Percentiles rank a stretch among this genome's conserved stretches.
Evolutionary conservation across 78 protist species (phyloP).

Genomic region (Tieghemostelium lacteum): DNA sequence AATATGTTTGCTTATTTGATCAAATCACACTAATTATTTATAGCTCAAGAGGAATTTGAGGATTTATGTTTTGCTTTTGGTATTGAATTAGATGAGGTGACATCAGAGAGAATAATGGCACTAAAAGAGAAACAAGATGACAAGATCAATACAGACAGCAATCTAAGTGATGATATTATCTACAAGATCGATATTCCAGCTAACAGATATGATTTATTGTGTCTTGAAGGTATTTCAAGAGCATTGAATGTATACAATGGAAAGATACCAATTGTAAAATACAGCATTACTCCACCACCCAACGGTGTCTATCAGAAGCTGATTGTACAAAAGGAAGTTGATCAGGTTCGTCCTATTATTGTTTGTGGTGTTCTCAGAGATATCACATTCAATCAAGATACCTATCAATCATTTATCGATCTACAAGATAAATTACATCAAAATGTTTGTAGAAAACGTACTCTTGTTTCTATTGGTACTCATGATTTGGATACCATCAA

Average conservation of each 20-base stretch:
- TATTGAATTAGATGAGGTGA: conserved; percentile 98
- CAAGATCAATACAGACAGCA: conserved; percentile 7
- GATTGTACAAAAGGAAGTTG: background rate
- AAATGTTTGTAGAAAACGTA: conserved; percentile 95
- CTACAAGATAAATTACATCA: conserved; percentile 98
- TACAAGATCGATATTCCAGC: conserved; percentile 99
- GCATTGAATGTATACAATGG: conserved; percentile 91
- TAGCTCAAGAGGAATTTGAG: conserved; percentile 88
- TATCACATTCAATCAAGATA: conserved; percentile 84
- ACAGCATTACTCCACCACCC: conserved; percentile 39
- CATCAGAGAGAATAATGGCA: conserved; percentile 72
- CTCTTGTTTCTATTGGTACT: conserved; percentile 99
- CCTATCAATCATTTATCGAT: conserved; percentile 97
- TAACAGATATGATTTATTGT: conserved; percentile 98
- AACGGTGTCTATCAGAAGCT: background rate
- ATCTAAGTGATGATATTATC: conserved; percentile 80
- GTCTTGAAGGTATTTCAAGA: conserved; percentile 97
- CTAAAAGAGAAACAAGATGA: conserved; percentile 73
- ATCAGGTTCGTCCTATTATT: conserved; percentile 93
- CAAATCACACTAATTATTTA: background rate
- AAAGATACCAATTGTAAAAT: conserved; percentile 65
- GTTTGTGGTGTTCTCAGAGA: conserved; percentile 97
- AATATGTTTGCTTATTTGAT: background rate
- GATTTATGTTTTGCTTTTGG: conserved; percentile 98
- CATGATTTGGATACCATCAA: conserved; percentile 98